Base-by-base conservation (phyloP, 805 yeast species). In the Ogataea paraovalis region DNA sequence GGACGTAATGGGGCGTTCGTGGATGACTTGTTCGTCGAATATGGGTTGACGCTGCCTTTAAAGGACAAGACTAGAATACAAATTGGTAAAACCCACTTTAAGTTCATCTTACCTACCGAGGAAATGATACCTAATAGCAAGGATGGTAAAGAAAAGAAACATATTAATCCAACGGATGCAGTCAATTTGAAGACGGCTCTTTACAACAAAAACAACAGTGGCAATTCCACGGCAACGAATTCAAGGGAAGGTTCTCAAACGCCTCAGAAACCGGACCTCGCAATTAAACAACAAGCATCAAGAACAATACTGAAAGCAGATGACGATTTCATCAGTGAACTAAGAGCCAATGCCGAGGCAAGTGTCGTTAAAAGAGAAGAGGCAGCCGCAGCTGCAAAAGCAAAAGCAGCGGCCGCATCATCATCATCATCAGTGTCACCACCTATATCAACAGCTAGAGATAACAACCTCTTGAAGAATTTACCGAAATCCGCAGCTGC, bases 1-100 rank as follows among this genome's bases (percentile, higher is more conserved):
- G 99, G 99, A 18, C 78, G 96, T 57, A 94, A 94, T 65, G 99
- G 99, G 34, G 97, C 97, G 2, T 94, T 94, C 72, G 96, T 94
- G 3, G 94, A 92, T 65, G 96, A 90, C 55, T 74, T 73, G 32
- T 94, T 92, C 65, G 85, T 94, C 6, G 97, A 89, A 61, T 80
- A 86, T 51, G 97, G 96, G 8, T 82, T 87, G 33, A 94, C 99
- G 0, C 90, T 94, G 8, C 96, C 96, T 2, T 70, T 94, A 41
- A 74, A 73, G 20, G 88, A 92, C 66, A 87, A 85, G 37, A 82
- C 91, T 1, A 85, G 86, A 57, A 82, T 94, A 43, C 98, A 94
- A 65, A 88, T 94, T 36, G 98, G 97, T 13, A 96, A 89, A 59
- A 87, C 92, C 16, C 85, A 89, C 8, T 94, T 94, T 65, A 79